A percentile compares a stretch with the other conserved stretches of the same genome.
These are phyloP conservation scores for Coemansia sp. DNA, from an alignment of 192 early-diverging fungal genomes.

Conservation along the genomic window DNA sequence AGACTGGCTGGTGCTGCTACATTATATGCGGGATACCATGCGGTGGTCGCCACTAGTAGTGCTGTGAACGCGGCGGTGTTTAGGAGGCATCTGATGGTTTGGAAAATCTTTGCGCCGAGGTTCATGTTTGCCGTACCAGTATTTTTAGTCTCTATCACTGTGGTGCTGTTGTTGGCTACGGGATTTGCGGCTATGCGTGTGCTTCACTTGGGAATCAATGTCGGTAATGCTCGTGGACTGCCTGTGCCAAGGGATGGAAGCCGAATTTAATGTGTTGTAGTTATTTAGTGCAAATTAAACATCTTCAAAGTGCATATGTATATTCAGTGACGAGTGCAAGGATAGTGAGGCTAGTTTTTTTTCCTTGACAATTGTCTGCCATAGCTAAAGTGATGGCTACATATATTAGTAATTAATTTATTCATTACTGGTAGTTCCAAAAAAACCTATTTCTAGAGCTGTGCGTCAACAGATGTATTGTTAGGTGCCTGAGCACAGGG, in stretches of 20 bases:
- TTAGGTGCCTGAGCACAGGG: no score
- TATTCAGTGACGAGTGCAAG: no score
- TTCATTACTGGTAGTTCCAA: no score
- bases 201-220: conserved; percentile 26
- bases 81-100: conserved; percentile 94
- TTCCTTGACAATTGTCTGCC: no score
- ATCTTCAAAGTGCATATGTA: neutral
- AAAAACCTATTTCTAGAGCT: no score
- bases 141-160: conserved; percentile 12
- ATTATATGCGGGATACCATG: conserved; percentile 59
- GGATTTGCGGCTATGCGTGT: conserved; percentile 35
- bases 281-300: no score
- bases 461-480: no score
- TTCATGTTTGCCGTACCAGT: conserved; percentile 67
- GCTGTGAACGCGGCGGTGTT: conserved; percentile 70
- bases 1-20: conserved; percentile 52
- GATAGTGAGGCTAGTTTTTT: no score
- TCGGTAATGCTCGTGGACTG: conserved; percentile 19
- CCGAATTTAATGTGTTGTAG: neutral
- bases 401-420: no score
- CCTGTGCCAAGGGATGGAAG: neutral
- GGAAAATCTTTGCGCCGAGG: conserved; percentile 94
- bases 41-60: conserved; percentile 47
- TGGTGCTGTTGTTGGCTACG: conserved; percentile 26
- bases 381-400: no score